Evolutionary conservation across 1,284 basidiomycete genomes (phyloP).

Genomic region (Trametes versicolor): DNA sequence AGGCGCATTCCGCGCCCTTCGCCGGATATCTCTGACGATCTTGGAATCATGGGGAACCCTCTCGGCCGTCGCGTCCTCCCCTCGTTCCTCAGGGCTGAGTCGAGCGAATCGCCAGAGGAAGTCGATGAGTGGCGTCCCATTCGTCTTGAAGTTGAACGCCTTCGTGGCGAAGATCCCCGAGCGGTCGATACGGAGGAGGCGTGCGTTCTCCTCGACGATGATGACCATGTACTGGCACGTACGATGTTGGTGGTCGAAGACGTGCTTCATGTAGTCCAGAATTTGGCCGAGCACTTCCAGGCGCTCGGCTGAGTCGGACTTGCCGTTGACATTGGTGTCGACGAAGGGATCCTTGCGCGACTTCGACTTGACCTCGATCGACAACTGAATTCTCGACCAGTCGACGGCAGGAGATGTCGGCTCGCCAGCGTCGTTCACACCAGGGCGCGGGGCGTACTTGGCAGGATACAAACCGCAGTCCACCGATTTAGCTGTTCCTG

Average conservation of each 20-base stretch:
- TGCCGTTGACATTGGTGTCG: not conserved
- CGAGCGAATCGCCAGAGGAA: constrained; percentile 1
- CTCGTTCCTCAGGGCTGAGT: not conserved
- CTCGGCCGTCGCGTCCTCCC: constrained; percentile 9
- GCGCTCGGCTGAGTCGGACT: not conserved
- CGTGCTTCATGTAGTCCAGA: constrained; percentile 1
- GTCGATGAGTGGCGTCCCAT: not conserved
- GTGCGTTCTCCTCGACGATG: constrained; percentile 1
- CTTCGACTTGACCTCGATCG: constrained; percentile 20
- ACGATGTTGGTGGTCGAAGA: constrained; percentile 19
- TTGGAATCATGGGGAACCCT: not conserved
- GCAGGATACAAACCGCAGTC: constrained; percentile 10
- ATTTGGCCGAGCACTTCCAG: constrained; percentile 13
- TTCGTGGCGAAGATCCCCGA: constrained; percentile 2
- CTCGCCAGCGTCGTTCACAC: not conserved
- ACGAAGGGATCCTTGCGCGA: constrained; percentile 19
- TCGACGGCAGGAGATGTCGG: not conserved
- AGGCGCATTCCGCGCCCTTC: not conserved
- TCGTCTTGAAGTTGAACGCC: constrained; percentile 10
- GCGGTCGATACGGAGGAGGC: constrained; percentile 8
- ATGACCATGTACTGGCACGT: constrained; percentile 17
- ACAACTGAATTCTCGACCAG: constrained; percentile 14
- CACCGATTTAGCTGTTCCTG: not conserved
- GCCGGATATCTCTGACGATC: not conserved
- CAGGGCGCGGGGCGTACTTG: not conserved